Evolutionary conservation across 306 rosid species (phyloP), one percentile per base, ranked within the genome.

Genomic region (Quercus agrifolia): DNA sequence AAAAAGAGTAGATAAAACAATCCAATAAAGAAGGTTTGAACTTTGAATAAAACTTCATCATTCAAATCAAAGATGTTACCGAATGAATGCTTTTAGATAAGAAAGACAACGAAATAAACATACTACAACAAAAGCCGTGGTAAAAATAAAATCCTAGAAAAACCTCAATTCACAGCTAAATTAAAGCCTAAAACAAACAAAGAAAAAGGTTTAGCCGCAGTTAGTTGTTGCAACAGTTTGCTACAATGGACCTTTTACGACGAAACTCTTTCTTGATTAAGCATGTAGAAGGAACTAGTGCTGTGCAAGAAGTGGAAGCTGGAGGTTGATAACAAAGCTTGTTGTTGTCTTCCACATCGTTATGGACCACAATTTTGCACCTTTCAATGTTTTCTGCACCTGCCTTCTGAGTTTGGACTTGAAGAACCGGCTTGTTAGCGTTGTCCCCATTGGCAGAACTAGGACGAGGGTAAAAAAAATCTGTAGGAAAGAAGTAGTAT

Each of bases 381-480:
- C 23, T 59, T 58, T 59, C 66, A 59, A 59, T 27, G 30, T 23
- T 19, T 20, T 19, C 71, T 8, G 52, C 6, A 9, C n/a, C 72
- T 18, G 35, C 52, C 5, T 67, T 35, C 2, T 20, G 71, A 3
- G 71, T 21, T 31, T 67, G 49, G 7, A 33, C 71, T 31, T 19
- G 71, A 67, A 67, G 71, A 67, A 25, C 71, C 2, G 71, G 52
- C 51, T 31, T 19, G 51, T 8, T 18, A 9, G 14, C 7, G 52
- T 0, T 19, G 6, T 67, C 52, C 15, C 51, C 52, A 18, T 67
- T 67, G 71, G 38, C 15, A 4, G 71, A n/a, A 15, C 25, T 33
- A 11, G 71, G 9, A 67, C 71, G 27, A 67, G 71, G 71, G 51
- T 67, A 67, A 33, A 14, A 67, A 52, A 67, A 67, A 67, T 67